Base-by-base conservation (phyloP, 1,139 yeast species). In the Saccharomyces hybrid region DNA sequence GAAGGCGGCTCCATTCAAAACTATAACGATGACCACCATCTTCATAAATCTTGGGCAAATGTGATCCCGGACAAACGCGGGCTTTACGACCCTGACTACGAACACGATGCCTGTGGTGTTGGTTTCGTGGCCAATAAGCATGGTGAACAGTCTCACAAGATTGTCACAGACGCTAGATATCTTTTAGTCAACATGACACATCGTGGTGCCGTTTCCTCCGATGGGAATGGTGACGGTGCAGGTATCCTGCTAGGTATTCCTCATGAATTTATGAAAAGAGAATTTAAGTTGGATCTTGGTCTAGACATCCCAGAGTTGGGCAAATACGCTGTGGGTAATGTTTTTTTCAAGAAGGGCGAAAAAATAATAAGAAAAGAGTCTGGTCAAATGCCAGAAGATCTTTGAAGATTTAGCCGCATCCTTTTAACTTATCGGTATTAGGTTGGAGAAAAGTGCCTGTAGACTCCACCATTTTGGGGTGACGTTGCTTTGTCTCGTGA, bases 141-240 rank as follows among this genome's bases (percentile, higher is more conserved):
- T 72, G 98, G 98, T 57, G 70, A 77, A 47, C 81, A 84, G 16
- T 86, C 96, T 52, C 99, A 93, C 76, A 90, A 91, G 71, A 90
- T 91, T 62, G 93, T 93, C 58, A 84, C 95, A 49, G 98, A 93
- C 74, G 97, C 97, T 48, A 78, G 83, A 64, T 83, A 81, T 68
- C 78, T 93, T 68, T 82, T 93, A 58, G 91, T 98, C 77, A 93
- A 93, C 74, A 93, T 93, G 98, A 88, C 97, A 59, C 99, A 93
- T 73, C 83, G 99, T 75, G 99, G 99, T 69, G 99, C 99, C 51
- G 97, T 91, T 59, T 88, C 89, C 34, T 83, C 95, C 50, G 96
- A 90, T 69, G 96, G 98, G 29, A 97, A 93, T 70, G 99, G 99
- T 73, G 99, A 93, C 71, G 99, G 99, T 74, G 99, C 99, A 47